Evolutionary conservation across 495 filamentous ascomycete species (phyloP).

Genomic region (Diplogelasinospora grovesii): DNA sequence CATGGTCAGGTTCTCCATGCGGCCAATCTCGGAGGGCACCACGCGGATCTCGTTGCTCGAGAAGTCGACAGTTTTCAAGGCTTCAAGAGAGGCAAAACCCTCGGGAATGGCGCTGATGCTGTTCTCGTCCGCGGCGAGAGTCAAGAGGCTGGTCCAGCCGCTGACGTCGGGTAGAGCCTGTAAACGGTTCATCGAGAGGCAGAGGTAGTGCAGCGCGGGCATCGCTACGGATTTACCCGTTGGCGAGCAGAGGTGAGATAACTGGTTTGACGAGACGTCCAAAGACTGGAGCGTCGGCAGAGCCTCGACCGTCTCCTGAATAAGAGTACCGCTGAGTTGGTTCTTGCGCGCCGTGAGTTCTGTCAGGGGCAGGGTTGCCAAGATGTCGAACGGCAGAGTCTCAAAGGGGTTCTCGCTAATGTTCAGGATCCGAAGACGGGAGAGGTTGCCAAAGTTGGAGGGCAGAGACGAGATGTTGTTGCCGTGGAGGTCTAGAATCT

Average conservation of each 20-base stretch:
- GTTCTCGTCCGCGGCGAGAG: constrained; percentile 74
- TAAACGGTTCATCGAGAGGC: constrained; percentile 71
- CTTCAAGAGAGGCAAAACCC: constrained; percentile 60
- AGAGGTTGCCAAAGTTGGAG: constrained; percentile 53
- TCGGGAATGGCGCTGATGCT: constrained; percentile 63
- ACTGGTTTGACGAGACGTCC: constrained; percentile 68
- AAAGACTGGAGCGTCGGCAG: constrained; percentile 62
- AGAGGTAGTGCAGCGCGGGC: constrained; percentile 66
- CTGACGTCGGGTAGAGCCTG: constrained; percentile 61
- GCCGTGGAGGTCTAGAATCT: constrained; percentile 70
- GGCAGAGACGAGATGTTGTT: constrained; percentile 80
- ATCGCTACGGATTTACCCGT: constrained; percentile 34
- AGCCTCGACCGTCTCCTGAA: constrained; percentile 50
- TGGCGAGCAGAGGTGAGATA: constrained; percentile 44
- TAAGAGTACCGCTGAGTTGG: constrained; percentile 62
- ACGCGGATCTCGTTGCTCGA: constrained; percentile 73
- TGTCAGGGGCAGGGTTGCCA: constrained; percentile 60
- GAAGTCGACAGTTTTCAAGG: constrained; percentile 69
- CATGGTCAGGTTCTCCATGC: constrained; percentile 69
- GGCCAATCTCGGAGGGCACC: constrained; percentile 68
- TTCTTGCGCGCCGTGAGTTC: constrained; percentile 79
- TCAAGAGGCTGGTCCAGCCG: constrained; percentile 64
- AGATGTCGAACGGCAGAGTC: constrained; percentile 57
- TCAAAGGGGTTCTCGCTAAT: constrained; percentile 69
- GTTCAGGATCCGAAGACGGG: constrained; percentile 65